Evolutionary conservation across 164 flowering plant species (phyloP).

Genomic region (Echeveria elegans): DNA sequence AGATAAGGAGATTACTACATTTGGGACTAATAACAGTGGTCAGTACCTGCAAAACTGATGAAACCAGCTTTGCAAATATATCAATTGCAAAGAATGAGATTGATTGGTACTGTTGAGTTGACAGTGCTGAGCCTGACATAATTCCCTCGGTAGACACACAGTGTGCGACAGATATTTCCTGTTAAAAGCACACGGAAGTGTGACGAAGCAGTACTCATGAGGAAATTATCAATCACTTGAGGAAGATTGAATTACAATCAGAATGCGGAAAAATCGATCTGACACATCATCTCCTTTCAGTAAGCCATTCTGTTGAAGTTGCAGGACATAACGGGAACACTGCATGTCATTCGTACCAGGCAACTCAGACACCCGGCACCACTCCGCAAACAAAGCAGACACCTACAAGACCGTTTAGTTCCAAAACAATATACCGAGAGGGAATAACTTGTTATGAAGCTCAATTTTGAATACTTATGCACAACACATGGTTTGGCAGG

Average conservation of each 20-base stretch:
- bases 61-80: constrained; percentile 70
- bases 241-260: constrained; percentile 35
- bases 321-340: constrained; percentile 43
- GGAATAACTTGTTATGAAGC: background rate
- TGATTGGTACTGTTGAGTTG: constrained; percentile 47
- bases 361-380: constrained; percentile 72
- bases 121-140: constrained; percentile 34
- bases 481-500: background rate
- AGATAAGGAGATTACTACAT: background rate
- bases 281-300: constrained; percentile 83
- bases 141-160: constrained; percentile 57
- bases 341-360: constrained; percentile 63
- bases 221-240: background rate
- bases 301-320: constrained; percentile 69
- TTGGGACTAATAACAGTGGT: constrained; percentile 4
- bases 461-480: background rate
- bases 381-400: constrained; percentile 52
- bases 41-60: constrained; percentile 62
- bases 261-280: constrained; percentile 70
- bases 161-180: constrained; percentile 86
- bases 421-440: background rate
- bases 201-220: background rate
- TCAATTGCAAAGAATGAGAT: constrained; percentile 78
- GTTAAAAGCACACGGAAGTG: constrained; percentile 7
- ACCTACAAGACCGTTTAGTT: constrained; percentile 35